Percentiles rank a stretch among this genome's conserved stretches.
Conservation (phyloP, 352 stramenopile genomes). For the Aphanomyces invadans region DNA sequence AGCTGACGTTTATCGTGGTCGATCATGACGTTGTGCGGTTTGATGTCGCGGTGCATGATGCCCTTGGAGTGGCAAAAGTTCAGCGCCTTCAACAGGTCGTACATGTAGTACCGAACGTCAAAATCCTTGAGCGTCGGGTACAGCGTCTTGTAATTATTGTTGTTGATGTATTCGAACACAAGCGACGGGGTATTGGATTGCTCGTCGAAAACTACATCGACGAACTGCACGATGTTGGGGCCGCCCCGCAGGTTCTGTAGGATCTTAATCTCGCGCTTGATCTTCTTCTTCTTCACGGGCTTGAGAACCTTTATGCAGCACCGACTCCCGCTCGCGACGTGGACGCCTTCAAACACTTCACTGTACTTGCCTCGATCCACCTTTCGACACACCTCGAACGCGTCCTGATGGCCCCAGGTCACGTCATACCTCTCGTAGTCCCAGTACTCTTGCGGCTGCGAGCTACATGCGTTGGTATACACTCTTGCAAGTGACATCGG, state of each 20-base stretch:
- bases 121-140: conserved; percentile 98
- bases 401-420: conserved; percentile 96
- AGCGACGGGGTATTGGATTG: conserved; percentile 98
- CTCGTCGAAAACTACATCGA: conserved; percentile 97
- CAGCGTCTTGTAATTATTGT: conserved; percentile 99
- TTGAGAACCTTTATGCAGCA: conserved; percentile 99
- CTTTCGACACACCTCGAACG: conserved; percentile 99
- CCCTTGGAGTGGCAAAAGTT: conserved; percentile 99
- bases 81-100: conserved; percentile 91
- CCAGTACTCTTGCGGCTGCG: conserved; percentile 97
- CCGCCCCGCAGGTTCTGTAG: conserved; percentile 98
- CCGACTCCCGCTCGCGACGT: conserved; percentile 93
- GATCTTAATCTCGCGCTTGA: conserved; percentile 99
- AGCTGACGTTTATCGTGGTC: conserved; percentile 98
- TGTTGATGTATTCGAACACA: conserved; percentile 99
- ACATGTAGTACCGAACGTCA: conserved; percentile 99
- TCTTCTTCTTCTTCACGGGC: conserved; percentile 99
- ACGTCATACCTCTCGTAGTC: conserved; percentile 99
- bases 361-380: conserved; percentile 99
- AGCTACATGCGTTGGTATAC: conserved; percentile 93
- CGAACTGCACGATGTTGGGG: conserved; percentile 98
- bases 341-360: conserved; percentile 98
- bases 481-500: conserved; percentile 68
- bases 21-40: conserved; percentile 99
- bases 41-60: conserved; percentile 99